Conservation (phyloP, 768 basidiomycete species). For the Lentinula guzmanii region DNA sequence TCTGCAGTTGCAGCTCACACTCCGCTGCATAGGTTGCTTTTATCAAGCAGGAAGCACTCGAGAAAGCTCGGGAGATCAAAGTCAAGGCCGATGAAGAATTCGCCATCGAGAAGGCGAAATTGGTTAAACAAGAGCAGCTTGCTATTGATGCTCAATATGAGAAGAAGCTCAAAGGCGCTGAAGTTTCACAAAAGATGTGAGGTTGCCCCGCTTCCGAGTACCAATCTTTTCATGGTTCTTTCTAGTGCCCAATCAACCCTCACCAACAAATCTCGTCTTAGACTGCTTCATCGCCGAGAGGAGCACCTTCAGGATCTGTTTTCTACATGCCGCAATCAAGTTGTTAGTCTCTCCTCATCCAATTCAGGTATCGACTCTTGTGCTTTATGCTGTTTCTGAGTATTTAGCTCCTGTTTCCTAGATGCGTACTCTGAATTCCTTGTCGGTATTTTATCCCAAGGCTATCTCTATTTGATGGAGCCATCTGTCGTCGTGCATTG, state of each 20-base stretch:
- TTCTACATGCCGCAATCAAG: constrained; percentile 55
- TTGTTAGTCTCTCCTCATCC: constrained; percentile 46
- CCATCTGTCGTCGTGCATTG: constrained; percentile 58
- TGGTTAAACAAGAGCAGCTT: constrained; percentile 93
- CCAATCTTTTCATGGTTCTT: constrained; percentile 1
- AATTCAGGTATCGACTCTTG: not conserved
- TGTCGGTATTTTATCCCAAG: constrained; percentile 80
- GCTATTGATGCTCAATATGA: constrained; percentile 93
- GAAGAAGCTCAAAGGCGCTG: constrained; percentile 92
- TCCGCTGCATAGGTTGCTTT: constrained; percentile 69
- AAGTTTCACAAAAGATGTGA: constrained; percentile 95
- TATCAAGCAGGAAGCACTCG: constrained; percentile 97
- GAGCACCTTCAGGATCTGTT: constrained; percentile 91
- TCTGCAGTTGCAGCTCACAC: not conserved
- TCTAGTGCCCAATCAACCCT: constrained; percentile 88
- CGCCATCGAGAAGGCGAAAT: constrained; percentile 98
- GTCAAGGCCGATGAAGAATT: constrained; percentile 99
- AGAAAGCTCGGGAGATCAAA: constrained; percentile 95
- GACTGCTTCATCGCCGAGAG: constrained; percentile 84
- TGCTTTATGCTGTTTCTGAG: not conserved
- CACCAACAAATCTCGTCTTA: constrained; percentile 93
- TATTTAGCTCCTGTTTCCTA: constrained; percentile 13
- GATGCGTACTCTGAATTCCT: constrained; percentile 79
- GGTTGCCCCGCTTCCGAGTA: constrained; percentile 15
- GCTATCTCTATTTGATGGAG: constrained; percentile 79